Evolutionary conservation across 805 yeast genomes (phyloP).

Genomic region (Kazachstania psychrophila): DNA sequence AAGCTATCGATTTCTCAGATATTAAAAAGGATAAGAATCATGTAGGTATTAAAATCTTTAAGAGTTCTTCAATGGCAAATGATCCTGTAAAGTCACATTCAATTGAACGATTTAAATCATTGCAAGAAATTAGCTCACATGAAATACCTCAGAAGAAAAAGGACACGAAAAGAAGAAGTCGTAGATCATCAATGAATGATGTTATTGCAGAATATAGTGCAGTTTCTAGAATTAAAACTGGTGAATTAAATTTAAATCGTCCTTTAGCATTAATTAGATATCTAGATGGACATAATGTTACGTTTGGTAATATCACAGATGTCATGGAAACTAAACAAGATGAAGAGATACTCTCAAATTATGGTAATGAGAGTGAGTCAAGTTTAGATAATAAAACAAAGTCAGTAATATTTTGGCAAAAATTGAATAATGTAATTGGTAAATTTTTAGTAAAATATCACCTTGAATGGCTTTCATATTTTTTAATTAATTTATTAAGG

Average conservation of each 20-base stretch:
- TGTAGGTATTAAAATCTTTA: no score
- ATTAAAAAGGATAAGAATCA: no score
- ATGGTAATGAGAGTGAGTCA: background rate
- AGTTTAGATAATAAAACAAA: background rate
- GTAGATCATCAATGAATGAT: conserved; percentile 6
- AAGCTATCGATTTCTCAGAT: no score
- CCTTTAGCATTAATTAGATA: conserved; percentile 27
- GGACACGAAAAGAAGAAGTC: no score
- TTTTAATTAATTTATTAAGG: conserved; percentile 46
- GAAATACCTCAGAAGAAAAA: no score
- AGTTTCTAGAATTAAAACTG: conserved; percentile 21
- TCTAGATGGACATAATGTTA: conserved; percentile 19
- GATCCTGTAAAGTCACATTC: no score
- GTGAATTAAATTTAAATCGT: conserved; percentile 24
- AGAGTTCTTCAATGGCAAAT: no score
- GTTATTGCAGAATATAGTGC: conserved; percentile 37
- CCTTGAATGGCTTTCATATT: conserved; percentile 31
- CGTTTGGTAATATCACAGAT: conserved; percentile 2
- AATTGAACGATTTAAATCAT: no score
- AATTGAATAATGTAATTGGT: conserved; percentile 9
- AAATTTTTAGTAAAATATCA: conserved; percentile 22
- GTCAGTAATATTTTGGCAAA: background rate
- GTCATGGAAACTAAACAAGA: background rate
- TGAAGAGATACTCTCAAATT: background rate
- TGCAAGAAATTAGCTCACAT: no score